Conservation (phyloP, 192 early-diverging fungal genomes). For the Backusella tuberculispora region DNA sequence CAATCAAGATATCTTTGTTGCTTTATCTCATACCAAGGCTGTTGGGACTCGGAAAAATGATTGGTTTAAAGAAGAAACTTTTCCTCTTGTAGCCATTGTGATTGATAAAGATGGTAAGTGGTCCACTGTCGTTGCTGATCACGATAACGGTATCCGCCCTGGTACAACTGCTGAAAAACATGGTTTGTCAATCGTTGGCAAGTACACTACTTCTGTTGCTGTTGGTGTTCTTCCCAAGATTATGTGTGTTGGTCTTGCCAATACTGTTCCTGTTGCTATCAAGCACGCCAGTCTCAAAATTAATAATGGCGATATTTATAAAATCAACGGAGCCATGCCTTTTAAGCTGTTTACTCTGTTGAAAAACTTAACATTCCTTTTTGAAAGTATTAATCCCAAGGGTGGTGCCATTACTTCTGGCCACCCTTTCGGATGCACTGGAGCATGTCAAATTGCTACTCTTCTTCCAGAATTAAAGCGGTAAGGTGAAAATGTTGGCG, state of each 20-base stretch:
- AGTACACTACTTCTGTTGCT: constrained; percentile 83
- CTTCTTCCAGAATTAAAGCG: constrained; percentile 91
- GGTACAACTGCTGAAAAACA: constrained; percentile 88
- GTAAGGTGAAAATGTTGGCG: constrained; percentile 81
- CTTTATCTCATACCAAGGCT: constrained; percentile 83
- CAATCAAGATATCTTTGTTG: constrained; percentile 92
- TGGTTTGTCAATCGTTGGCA: constrained; percentile 83
- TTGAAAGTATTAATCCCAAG: constrained; percentile 96
- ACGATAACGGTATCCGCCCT: constrained; percentile 92
- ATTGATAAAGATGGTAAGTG: constrained; percentile 83
- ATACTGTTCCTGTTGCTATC: constrained; percentile 89
- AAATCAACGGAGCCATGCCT: constrained; percentile 99
- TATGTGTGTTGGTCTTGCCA: constrained; percentile 98
- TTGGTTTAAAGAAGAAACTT: constrained; percentile 90
- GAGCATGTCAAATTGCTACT: constrained; percentile 96
- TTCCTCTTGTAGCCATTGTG: constrained; percentile 76
- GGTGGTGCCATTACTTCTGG: constrained; percentile 98
- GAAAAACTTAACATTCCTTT: constrained; percentile 85
- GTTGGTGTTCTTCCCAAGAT: constrained; percentile 91
- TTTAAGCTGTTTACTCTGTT: constrained; percentile 91
- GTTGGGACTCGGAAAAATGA: constrained; percentile 88
- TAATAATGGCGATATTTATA: constrained; percentile 84
- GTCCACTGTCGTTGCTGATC: constrained; percentile 67
- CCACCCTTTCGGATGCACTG: constrained; percentile 90
- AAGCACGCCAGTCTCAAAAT: constrained; percentile 76